Evolutionary conservation across 805 yeast genomes (phyloP).

Genomic region (Priceomyces medius): DNA sequence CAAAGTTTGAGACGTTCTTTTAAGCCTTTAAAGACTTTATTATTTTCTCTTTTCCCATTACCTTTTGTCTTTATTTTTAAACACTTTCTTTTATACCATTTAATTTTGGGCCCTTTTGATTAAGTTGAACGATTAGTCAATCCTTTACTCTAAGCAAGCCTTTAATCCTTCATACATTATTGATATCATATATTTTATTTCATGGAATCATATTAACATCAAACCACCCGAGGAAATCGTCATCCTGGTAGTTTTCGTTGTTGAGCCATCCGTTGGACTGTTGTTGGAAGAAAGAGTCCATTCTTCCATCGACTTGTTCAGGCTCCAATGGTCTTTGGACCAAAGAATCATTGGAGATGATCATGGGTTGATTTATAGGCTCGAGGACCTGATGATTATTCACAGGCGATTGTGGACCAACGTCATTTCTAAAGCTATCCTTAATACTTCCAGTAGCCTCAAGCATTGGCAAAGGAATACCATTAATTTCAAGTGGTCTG

Average conservation of each 20-base stretch:
- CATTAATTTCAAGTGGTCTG: slow-evolving; percentile 60
- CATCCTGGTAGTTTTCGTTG: slow-evolving; percentile 54
- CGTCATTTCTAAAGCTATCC: slow-evolving; percentile 11
- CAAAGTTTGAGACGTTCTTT: neutral
- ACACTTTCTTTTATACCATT: too few species aligned
- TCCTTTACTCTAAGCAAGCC: neutral
- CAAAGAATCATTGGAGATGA: neutral
- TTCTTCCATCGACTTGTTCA: slow-evolving; percentile 17
- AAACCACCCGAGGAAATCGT: slow-evolving; percentile 93
- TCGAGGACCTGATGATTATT: slow-evolving; percentile 1
- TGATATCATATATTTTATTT: neutral
- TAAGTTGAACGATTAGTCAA: too few species aligned
- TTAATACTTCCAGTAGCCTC: slow-evolving; percentile 75
- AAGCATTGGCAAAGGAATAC: slow-evolving; percentile 68
- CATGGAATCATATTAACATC: slow-evolving; percentile 54
- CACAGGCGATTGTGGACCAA: neutral
- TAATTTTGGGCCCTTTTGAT: too few species aligned
- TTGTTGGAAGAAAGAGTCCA: slow-evolving; percentile 70
- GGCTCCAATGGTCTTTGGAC: slow-evolving; percentile 5
- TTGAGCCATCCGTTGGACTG: slow-evolving; percentile 87
- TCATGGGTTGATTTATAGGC: slow-evolving; percentile 2
- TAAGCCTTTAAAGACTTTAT: neutral
- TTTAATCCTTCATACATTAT: neutral
- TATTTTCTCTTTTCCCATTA: neutral
- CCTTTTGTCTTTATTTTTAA: neutral